These are phyloP conservation scores for Phallus indusiatus DNA, from an alignment of 768 basidiomycete species.

Conservation along the genomic window DNA sequence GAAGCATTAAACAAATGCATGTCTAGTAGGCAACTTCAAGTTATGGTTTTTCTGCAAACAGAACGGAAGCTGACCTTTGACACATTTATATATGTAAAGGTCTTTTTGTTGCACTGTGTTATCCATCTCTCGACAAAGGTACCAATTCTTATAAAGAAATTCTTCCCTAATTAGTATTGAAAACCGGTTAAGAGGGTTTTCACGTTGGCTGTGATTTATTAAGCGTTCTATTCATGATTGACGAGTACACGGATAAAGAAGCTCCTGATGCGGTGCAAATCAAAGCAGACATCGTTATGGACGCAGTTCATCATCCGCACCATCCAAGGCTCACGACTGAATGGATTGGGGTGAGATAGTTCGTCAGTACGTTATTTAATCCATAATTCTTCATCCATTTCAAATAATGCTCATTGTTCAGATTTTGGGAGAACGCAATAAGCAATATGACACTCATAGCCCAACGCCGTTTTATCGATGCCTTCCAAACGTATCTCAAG, in stretches of 20 bases:
- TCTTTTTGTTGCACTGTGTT: too few relatives aligned
- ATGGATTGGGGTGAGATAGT: background rate
- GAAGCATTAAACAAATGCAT: constrained; percentile 32
- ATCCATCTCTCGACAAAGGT: constrained; percentile 28
- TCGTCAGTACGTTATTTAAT: background rate
- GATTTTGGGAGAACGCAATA: constrained; percentile 5
- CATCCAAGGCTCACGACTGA: background rate
- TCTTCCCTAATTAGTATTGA: background rate
- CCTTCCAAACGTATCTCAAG: constrained; percentile 16
- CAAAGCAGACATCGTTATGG: constrained; percentile 27
- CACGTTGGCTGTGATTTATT: constrained; percentile 40
- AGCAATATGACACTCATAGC: background rate
- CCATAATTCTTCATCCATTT: background rate
- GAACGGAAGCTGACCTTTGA: background rate
- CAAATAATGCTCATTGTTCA: background rate
- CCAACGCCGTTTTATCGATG: constrained; percentile 15
- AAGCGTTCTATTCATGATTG: constrained; percentile 40
- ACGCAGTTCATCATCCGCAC: constrained; percentile 22
- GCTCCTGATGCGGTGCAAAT: constrained; percentile 21
- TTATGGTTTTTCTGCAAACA: background rate
- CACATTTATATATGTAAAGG: too few relatives aligned
- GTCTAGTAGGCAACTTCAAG: constrained; percentile 24
- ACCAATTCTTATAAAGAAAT: background rate
- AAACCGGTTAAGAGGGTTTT: constrained; percentile 19
- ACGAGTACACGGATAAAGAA: constrained; percentile 40